Conservation (phyloP, 2,329 filamentous ascomycete genomes). For the Sordariomycetes sp. region DNA sequence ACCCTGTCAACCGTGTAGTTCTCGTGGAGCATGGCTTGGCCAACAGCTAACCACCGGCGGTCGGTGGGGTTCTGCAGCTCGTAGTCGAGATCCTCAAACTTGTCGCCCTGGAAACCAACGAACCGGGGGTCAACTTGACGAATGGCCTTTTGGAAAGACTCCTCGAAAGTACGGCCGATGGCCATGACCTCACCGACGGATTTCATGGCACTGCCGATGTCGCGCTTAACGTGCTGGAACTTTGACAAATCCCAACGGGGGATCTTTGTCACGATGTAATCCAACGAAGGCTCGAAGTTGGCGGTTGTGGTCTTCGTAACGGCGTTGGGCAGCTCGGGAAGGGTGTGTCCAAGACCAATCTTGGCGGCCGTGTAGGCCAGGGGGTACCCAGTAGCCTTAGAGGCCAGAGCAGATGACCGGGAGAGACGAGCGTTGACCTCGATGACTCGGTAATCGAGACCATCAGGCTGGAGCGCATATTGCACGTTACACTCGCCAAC, state of each 20-base stretch:
- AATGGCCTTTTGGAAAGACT: constrained; percentile 98
- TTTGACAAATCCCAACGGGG: constrained; percentile 97
- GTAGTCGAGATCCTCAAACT: constrained; percentile 87
- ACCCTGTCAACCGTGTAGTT: constrained; percentile 87
- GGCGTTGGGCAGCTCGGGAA: constrained; percentile 93
- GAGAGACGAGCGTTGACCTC: constrained; percentile 98
- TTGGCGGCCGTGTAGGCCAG: constrained; percentile 96
- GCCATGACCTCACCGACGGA: constrained; percentile 99
- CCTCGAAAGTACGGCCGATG: constrained; percentile 95
- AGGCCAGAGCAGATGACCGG: constrained; percentile 90
- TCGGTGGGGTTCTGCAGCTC: constrained; percentile 90
- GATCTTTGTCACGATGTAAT: constrained; percentile 98
- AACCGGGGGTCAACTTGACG: constrained; percentile 91
- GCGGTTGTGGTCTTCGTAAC: constrained; percentile 98
- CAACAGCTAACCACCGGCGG: constrained; percentile 92
- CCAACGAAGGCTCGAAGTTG: constrained; percentile 95
- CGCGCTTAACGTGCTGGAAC: constrained; percentile 97
- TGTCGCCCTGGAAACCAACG: constrained; percentile 87
- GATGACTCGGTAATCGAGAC: constrained; percentile 95
- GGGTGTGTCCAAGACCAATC: constrained; percentile 90
- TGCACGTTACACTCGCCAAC: constrained; percentile 99
- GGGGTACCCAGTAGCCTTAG: constrained; percentile 96
- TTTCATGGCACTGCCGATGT: constrained; percentile 98
- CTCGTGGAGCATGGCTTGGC: constrained; percentile 96
- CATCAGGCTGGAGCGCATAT: constrained; percentile 93